Evolutionary conservation across 2,329 filamentous ascomycete species (phyloP).

Genomic region (Colletotrichum sp.): DNA sequence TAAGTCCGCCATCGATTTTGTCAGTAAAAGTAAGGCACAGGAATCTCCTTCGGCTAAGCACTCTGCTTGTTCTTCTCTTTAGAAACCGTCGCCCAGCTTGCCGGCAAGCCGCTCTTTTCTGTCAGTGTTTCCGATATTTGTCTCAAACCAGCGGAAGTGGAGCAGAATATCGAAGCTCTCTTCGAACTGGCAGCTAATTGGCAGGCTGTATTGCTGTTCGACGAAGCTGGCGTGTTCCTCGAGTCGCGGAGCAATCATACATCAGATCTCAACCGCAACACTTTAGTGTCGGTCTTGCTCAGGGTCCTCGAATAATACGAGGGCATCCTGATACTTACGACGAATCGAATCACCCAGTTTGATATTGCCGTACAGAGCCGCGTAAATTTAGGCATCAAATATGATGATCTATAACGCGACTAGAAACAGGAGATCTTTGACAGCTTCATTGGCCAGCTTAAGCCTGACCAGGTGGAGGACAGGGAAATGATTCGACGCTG

Average conservation of each 20-base stretch:
- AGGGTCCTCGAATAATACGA: conserved; percentile 39
- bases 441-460: conserved; percentile 18
- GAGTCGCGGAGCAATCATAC: conserved; percentile 82
- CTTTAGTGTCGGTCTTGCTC: conserved; percentile 51
- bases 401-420: conserved; percentile 74
- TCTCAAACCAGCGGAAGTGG: conserved; percentile 66
- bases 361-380: conserved; percentile 66
- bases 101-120: conserved; percentile 52
- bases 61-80: conserved; percentile 41
- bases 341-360: conserved; percentile 39
- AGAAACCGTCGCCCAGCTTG: conserved; percentile 56
- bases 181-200: conserved; percentile 70
- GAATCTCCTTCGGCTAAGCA: conserved; percentile 54
- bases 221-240: conserved; percentile 75
- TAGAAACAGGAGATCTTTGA: conserved; percentile 57
- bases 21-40: conserved; percentile 32
- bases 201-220: conserved; percentile 83
- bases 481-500: conserved; percentile 9
- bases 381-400: conserved; percentile 84
- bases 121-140: conserved; percentile 73
- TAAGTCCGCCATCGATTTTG: conserved; percentile 36
- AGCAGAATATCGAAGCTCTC: conserved; percentile 56
- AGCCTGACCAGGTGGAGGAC: not conserved
- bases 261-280: conserved; percentile 84
- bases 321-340: conserved; percentile 40